Evolutionary conservation across 345 rosid species (phyloP).

Genomic region (Microcos paniculata): DNA sequence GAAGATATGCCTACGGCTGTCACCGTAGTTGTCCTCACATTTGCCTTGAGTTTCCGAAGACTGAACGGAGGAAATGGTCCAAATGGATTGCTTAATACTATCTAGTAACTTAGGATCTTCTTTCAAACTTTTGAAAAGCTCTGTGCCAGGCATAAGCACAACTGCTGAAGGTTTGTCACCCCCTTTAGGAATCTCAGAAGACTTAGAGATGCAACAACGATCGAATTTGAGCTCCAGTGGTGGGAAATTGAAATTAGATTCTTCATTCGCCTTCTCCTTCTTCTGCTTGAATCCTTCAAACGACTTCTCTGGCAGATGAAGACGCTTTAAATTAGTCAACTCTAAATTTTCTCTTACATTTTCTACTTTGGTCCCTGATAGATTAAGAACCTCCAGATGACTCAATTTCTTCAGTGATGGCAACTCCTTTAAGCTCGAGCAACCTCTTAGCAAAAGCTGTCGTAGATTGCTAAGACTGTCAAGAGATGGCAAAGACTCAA

Average conservation of each 20-base stretch:
- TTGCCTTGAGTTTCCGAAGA: background rate
- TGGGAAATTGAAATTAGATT: slow-evolving; percentile 12
- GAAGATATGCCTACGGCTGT: slow-evolving; percentile 1
- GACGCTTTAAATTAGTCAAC: slow-evolving; percentile 16
- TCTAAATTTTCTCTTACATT: slow-evolving; percentile 15
- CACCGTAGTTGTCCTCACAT: background rate
- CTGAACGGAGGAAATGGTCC: slow-evolving; percentile 4
- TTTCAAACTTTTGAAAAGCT: slow-evolving; percentile 14
- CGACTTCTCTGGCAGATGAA: slow-evolving; percentile 18
- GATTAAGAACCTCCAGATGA: slow-evolving; percentile 30
- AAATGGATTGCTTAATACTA: background rate
- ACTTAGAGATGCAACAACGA: slow-evolving; percentile 12
- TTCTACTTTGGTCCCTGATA: slow-evolving; percentile 25
- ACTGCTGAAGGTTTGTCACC: background rate
- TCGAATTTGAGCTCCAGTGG: slow-evolving; percentile 23
- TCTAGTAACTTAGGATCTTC: background rate
- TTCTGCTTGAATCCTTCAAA: slow-evolving; percentile 19
- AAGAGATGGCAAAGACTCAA: slow-evolving; percentile 18
- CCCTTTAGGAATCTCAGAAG: background rate
- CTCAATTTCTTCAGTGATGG: slow-evolving; percentile 17
- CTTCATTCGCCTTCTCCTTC: slow-evolving; percentile 8
- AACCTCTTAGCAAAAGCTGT: slow-evolving; percentile 23
- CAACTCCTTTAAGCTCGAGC: slow-evolving; percentile 16
- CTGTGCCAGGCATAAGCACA: slow-evolving; percentile 5
- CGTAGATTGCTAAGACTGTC: slow-evolving; percentile 14